A percentile compares a stretch with the other conserved stretches of the same genome.
phyloP scores from a whole-genome alignment of 768 basidiomycete species.

The Suillus sp. region DNA sequence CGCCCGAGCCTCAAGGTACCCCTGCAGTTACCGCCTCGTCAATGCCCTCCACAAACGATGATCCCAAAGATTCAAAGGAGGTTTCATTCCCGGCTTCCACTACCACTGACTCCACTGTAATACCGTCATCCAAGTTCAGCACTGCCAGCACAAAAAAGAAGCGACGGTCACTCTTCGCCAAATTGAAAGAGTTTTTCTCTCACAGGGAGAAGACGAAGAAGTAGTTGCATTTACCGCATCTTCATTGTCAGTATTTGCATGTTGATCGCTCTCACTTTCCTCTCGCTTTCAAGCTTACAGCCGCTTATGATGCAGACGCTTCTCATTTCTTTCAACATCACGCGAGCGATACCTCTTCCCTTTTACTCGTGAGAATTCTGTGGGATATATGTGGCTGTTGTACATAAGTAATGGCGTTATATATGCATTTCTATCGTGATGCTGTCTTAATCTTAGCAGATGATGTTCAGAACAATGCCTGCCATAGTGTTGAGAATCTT shows the following conservation, averaged over 20 bases:
- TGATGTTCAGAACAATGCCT: constrained; percentile 50
- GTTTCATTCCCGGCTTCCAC: constrained; percentile 25
- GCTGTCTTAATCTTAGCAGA: constrained; percentile 24
- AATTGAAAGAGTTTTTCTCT: constrained; percentile 51
- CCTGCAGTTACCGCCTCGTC: not conserved
- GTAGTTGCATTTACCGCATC: constrained; percentile 14
- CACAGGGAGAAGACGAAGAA: constrained; percentile 48
- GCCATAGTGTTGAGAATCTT: constrained; percentile 10
- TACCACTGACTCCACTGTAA: constrained; percentile 20
- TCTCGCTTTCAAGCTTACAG: not conserved
- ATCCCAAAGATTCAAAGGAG: constrained; percentile 10
- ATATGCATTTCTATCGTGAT: constrained; percentile 8
- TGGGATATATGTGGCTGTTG: constrained; percentile 18
- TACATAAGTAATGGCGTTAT: constrained; percentile 14
- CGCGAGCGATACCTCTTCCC: constrained; percentile 19
- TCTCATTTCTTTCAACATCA: constrained; percentile 22
- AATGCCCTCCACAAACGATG: not conserved
- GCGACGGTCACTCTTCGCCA: constrained; percentile 54
- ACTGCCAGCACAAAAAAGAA: constrained; percentile 49
- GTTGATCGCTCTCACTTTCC: not conserved
- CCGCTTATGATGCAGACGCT: constrained; percentile 13
- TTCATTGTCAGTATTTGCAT: not conserved
- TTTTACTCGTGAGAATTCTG: constrained; percentile 13
- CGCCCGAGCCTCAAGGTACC: not conserved
- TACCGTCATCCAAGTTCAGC: constrained; percentile 39